Evolutionary conservation across 371 early-diverging fungal genomes (phyloP).

Genomic region (Lichtheimia ramosa): DNA sequence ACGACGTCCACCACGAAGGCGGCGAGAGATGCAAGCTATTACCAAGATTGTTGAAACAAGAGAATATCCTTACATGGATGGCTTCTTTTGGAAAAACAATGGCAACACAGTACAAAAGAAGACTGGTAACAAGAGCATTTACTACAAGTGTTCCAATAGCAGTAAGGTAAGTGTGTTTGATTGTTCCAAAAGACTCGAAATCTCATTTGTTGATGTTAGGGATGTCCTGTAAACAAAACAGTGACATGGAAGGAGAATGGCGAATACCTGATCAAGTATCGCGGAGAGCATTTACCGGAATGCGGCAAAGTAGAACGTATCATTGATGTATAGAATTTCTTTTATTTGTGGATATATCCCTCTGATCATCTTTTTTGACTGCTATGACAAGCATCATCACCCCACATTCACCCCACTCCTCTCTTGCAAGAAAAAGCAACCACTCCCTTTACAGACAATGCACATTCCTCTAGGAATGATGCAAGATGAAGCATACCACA

Average conservation of each 20-base stretch:
- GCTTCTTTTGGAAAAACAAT: conserved; percentile 63
- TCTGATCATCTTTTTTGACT: too few species aligned
- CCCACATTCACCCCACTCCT: too few species aligned
- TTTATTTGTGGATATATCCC: too few species aligned
- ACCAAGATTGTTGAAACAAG: conserved; percentile 62
- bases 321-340: conserved; percentile 19
- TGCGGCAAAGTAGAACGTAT: conserved; percentile 40
- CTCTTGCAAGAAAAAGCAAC: neutral
- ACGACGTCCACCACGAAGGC: conserved; percentile 27
- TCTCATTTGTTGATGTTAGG: conserved; percentile 11
- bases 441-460: too few species aligned
- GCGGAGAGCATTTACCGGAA: conserved; percentile 53
- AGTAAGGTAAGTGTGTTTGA: conserved; percentile 23
- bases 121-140: conserved; percentile 61
- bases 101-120: conserved; percentile 59
- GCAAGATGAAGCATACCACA: too few species aligned
- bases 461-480: too few species aligned
- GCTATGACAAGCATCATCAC: too few species aligned
- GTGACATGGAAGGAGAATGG: conserved; percentile 52
- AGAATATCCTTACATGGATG: conserved; percentile 53
- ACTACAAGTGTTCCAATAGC: conserved; percentile 55
- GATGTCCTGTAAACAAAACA: conserved; percentile 54
- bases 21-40: conserved; percentile 65
- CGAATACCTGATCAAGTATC: conserved; percentile 53
- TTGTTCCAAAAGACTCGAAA: neutral